Conservation (phyloP, 2,329 filamentous ascomycete species). For the Colletotrichum sidae region DNA sequence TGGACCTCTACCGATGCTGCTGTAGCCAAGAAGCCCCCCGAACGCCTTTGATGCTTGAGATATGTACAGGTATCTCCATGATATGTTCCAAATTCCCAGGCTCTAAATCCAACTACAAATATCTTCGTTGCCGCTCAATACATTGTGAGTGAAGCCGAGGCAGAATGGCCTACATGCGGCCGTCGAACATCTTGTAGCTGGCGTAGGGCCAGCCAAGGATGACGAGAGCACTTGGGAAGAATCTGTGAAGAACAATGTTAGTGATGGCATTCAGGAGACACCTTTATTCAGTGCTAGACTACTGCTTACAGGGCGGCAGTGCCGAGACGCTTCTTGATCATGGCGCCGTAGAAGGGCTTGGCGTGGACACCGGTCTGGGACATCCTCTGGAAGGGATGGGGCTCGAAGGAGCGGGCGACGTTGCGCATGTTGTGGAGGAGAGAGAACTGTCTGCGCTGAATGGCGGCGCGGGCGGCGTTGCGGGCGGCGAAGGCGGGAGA, state of each 20-base stretch:
- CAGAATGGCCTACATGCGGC: conserved; percentile 18
- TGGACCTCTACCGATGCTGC: conserved; percentile 28
- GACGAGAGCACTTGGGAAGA: conserved; percentile 10
- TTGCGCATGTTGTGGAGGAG: conserved; percentile 49
- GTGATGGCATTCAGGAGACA: neutral
- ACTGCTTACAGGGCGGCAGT: conserved; percentile 49
- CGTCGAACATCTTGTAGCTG: conserved; percentile 23
- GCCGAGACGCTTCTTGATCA: conserved; percentile 45
- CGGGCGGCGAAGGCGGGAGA: conserved; percentile 49
- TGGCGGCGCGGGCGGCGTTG: conserved; percentile 41
- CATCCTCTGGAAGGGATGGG: conserved; percentile 52
- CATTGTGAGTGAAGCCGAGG: neutral
- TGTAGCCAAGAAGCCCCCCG: conserved; percentile 7
- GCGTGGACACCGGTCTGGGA: conserved; percentile 42
- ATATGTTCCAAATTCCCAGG: conserved; percentile 22
- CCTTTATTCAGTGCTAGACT: neutral
- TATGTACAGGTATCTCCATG: conserved; percentile 35
- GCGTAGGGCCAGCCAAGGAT: conserved; percentile 38
- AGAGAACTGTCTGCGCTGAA: conserved; percentile 49
- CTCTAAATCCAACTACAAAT: conserved; percentile 5
- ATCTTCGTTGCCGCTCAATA: conserved; percentile 9
- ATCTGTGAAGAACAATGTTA: conserved; percentile 22
- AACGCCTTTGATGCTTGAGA: conserved; percentile 30
- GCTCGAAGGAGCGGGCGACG: conserved; percentile 51
- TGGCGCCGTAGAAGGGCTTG: conserved; percentile 52